Evolutionary conservation across 129 eudicot genomes (phyloP).

Genomic region (Flaveria ramosissima): DNA sequence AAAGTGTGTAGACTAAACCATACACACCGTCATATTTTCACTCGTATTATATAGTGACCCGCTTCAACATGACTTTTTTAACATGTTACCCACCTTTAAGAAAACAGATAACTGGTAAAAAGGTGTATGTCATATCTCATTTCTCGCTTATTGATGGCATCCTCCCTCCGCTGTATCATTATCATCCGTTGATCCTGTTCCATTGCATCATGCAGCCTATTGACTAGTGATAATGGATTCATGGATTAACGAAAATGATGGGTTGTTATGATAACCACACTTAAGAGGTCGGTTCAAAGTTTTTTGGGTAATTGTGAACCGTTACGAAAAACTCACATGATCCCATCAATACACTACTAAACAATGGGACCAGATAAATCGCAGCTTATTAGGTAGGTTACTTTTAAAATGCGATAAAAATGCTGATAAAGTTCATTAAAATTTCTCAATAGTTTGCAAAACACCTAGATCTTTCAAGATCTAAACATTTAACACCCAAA

Average conservation of each 20-base stretch:
- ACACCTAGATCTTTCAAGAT: conserved; percentile 13
- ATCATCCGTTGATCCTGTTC: too few relatives aligned
- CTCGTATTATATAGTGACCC: background rate
- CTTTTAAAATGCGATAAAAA: background rate
- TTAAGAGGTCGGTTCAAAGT: too few relatives aligned
- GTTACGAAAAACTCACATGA: too few relatives aligned
- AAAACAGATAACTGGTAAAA: conserved; percentile 39
- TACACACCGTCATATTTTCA: background rate
- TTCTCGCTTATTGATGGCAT: conserved; percentile 47
- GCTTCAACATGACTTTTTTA: background rate
- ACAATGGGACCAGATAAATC: too few relatives aligned
- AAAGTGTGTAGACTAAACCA: background rate
- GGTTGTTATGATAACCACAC: too few relatives aligned
- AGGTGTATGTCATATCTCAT: conserved; percentile 52
- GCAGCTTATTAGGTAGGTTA: too few relatives aligned
- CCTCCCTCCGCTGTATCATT: conserved; percentile 39
- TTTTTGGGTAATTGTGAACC: too few relatives aligned
- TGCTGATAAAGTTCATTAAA: background rate
- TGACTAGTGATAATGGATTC: too few relatives aligned
- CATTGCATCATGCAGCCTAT: too few relatives aligned
- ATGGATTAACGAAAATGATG: background rate
- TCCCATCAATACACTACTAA: too few relatives aligned
- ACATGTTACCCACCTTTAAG: background rate
- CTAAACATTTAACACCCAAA: background rate
- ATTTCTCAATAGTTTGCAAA: background rate